Evolutionary conservation across 139 green algal genomes (phyloP).

Genomic region (Chlamydomonas schloesseri): DNA sequence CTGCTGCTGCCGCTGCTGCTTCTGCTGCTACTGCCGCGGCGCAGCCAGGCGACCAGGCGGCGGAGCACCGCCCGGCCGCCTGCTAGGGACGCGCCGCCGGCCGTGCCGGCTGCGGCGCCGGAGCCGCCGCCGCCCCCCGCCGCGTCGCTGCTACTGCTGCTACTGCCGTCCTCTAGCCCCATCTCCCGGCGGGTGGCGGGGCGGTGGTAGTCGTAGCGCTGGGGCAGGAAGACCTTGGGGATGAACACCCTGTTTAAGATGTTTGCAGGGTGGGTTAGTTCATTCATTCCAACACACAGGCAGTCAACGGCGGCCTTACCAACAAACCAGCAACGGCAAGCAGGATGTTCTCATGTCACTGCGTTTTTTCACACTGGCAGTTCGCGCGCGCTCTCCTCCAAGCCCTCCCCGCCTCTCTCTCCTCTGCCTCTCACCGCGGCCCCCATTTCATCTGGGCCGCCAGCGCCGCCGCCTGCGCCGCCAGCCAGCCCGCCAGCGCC

Average conservation of each 20-base stretch:
- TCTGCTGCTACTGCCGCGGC: too few species aligned
- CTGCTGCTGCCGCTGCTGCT: too few species aligned
- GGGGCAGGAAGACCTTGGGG: slow-evolving; percentile 75
- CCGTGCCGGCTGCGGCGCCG: not conserved
- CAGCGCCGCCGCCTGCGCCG: slow-evolving; percentile 59
- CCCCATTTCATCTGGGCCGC: slow-evolving; percentile 6
- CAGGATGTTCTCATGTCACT: too few species aligned
- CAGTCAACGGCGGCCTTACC: too few species aligned
- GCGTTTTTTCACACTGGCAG: too few species aligned
- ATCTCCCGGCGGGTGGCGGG: slow-evolving; percentile 5
- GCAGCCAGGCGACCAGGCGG: slow-evolving; percentile 12
- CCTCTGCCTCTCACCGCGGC: slow-evolving; percentile 60
- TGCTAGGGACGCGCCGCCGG: not conserved
- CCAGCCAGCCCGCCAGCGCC: slow-evolving; percentile 64
- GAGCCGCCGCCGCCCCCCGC: not conserved
- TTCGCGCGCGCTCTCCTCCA: too few species aligned
- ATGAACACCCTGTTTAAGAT: slow-evolving; percentile 68
- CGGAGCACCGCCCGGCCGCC: not conserved
- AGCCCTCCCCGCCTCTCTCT: too few species aligned
- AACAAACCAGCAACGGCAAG: too few species aligned
- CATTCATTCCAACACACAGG: too few species aligned
- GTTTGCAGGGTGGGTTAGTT: too few species aligned
- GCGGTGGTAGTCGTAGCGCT: slow-evolving; percentile 86
- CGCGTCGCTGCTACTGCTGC: not conserved
- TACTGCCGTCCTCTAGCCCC: not conserved